These are phyloP conservation scores for Phytophthora sojae DNA, from an alignment of 352 stramenopile genomes.

Conservation along the genomic window DNA sequence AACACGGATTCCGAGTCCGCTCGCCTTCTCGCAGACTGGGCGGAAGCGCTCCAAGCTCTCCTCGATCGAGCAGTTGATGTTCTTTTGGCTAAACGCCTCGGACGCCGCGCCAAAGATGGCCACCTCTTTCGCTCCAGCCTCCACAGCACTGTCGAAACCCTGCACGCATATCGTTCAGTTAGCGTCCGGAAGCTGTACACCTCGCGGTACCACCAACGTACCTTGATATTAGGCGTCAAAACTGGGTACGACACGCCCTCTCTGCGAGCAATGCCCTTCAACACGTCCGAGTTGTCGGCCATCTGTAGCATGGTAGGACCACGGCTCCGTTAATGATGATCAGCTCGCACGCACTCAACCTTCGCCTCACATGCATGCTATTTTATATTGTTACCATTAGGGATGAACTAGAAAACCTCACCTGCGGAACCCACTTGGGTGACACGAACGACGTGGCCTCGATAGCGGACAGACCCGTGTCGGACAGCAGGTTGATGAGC, in stretches of 20 bases:
- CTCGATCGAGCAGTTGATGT: slow-evolving; percentile 98
- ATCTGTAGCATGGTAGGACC: slow-evolving; percentile 74
- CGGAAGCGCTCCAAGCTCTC: slow-evolving; percentile 95
- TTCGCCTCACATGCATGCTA: too few species aligned
- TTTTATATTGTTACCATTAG: too few species aligned
- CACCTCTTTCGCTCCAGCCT: slow-evolving; percentile 91
- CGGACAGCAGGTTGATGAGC: slow-evolving; percentile 91
- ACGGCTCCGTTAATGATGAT: slow-evolving; percentile 5
- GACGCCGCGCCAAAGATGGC: slow-evolving; percentile 96
- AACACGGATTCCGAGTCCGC: slow-evolving; percentile 84
- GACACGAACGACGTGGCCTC: slow-evolving; percentile 97
- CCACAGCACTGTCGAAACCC: slow-evolving; percentile 90
- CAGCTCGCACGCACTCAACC: neutral
- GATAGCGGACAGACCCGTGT: slow-evolving; percentile 90
- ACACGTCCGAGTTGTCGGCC: slow-evolving; percentile 92
- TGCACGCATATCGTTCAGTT: slow-evolving; percentile 22
- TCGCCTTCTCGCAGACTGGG: slow-evolving; percentile 87
- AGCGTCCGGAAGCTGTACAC: neutral
- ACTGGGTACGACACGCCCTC: slow-evolving; percentile 89
- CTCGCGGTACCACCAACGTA: neutral
- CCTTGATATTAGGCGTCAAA: slow-evolving; percentile 95
- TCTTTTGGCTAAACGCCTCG: slow-evolving; percentile 95
- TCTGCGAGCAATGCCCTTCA: slow-evolving; percentile 84
- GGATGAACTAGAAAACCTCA: too few species aligned
- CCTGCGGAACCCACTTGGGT: slow-evolving; percentile 96